phyloP scores from a whole-genome alignment of 345 rosid species.

The Psidium friedrichsthalianum region DNA sequence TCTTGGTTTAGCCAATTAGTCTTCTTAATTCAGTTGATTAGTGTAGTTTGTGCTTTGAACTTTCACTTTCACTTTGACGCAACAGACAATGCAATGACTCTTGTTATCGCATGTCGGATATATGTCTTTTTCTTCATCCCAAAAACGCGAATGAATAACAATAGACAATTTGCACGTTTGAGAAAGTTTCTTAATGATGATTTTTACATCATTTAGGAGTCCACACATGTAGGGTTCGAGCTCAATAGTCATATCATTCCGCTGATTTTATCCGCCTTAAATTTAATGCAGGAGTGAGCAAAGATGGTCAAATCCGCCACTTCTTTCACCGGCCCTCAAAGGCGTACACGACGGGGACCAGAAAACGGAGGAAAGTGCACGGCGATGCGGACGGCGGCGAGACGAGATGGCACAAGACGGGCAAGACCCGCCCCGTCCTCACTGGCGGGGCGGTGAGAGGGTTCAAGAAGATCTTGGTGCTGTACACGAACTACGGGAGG shows the following conservation, averaged over 20 bases:
- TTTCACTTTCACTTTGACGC: background rate
- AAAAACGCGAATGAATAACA: background rate
- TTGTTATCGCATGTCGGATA: background rate
- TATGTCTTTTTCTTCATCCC: background rate
- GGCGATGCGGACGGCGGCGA: constrained; percentile 74
- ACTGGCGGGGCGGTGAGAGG: constrained; percentile 47
- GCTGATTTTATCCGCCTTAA: background rate
- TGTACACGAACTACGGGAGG: constrained; percentile 90
- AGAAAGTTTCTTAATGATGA: background rate
- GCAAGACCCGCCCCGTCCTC: constrained; percentile 74
- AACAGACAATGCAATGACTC: background rate
- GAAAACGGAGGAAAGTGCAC: constrained; percentile 86
- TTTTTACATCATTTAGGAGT: background rate
- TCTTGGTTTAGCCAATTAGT: background rate
- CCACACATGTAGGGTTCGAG: background rate
- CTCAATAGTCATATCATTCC: background rate
- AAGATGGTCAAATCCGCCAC: constrained; percentile 84
- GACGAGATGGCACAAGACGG: constrained; percentile 98
- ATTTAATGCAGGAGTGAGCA: constrained; percentile 52
- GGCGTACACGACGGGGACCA: constrained; percentile 93
- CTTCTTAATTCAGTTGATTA: background rate
- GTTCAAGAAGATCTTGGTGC: constrained; percentile 82
- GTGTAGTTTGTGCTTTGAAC: background rate
- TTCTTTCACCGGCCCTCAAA: constrained; percentile 93
- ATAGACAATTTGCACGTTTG: background rate